A percentile compares a stretch with the other conserved stretches of the same genome.
Evolutionary conservation across 768 basidiomycete genomes (phyloP).

Genomic region (Xerocomus spinulosus): DNA sequence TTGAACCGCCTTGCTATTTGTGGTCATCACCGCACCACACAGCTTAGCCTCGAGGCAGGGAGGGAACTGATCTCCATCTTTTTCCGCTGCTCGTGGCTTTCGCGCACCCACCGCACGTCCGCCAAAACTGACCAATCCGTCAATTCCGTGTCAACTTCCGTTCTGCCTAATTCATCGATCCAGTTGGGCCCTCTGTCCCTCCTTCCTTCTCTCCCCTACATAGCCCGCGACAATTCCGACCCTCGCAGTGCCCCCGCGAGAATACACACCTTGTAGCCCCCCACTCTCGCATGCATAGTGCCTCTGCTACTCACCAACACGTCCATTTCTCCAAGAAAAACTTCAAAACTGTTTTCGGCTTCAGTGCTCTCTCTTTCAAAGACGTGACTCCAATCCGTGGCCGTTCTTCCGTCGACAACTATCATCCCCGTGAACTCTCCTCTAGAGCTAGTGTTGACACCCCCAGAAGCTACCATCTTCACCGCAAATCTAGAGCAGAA

Average conservation of each 20-base stretch:
- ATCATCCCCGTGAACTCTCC: conserved; percentile 26
- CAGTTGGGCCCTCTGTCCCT: conserved; percentile 23
- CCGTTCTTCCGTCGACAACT: conserved; percentile 28
- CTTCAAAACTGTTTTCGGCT: conserved; percentile 47
- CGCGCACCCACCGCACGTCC: conserved; percentile 34
- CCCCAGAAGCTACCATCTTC: conserved; percentile 34
- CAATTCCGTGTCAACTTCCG: conserved; percentile 26
- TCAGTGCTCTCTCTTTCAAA: conserved; percentile 36
- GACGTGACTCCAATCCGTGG: conserved; percentile 29
- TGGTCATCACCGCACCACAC: conserved; percentile 12
- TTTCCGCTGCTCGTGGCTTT: conserved; percentile 32
- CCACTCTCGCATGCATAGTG: conserved; percentile 41
- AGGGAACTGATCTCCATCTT: conserved; percentile 23
- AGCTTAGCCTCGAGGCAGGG: conserved; percentile 31
- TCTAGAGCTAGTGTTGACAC: conserved; percentile 44
- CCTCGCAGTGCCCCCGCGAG: conserved; percentile 25
- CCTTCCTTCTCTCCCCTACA: conserved; percentile 21
- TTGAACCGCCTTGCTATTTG: conserved; percentile 20
- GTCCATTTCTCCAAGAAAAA: conserved; percentile 39
- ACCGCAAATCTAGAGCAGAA: conserved; percentile 33
- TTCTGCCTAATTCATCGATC: conserved; percentile 30
- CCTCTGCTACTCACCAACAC: conserved; percentile 34
- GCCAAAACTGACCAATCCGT: conserved; percentile 27
- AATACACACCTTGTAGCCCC: conserved; percentile 18
- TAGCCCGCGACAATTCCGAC: conserved; percentile 26